These are phyloP conservation scores for Penicillium psychrofluorescens DNA, from an alignment of 495 filamentous ascomycete genomes.

Conservation along the genomic window DNA sequence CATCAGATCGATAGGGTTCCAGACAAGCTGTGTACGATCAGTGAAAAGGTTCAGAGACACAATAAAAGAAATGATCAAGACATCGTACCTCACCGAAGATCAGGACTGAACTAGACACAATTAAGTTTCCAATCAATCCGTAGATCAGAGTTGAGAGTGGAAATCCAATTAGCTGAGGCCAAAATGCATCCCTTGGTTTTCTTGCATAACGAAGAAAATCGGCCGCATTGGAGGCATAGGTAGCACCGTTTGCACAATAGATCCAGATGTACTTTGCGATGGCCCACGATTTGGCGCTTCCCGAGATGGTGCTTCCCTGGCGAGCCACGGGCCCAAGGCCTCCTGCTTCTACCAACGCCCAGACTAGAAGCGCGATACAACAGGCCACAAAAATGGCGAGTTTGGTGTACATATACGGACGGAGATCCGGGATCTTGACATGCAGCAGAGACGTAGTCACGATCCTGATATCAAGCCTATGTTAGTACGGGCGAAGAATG, in stretches of 20 bases:
- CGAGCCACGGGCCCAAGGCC: conserved; percentile 9
- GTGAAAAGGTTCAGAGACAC: too few relatives aligned
- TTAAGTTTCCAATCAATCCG: conserved; percentile 5
- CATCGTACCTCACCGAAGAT: too few relatives aligned
- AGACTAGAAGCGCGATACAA: conserved; percentile 25
- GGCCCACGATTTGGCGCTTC: neutral
- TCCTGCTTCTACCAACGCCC: conserved; percentile 23
- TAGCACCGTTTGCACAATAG: conserved; percentile 28
- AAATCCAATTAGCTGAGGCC: conserved; percentile 8
- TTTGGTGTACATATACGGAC: too few relatives aligned
- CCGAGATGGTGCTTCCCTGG: too few relatives aligned
- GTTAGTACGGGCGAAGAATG: too few relatives aligned
- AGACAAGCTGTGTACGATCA: too few relatives aligned
- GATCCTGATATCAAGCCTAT: too few relatives aligned
- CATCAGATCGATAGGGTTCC: too few relatives aligned
- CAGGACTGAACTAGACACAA: conserved; percentile 4
- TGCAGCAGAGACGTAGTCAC: too few relatives aligned
- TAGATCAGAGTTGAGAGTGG: neutral
- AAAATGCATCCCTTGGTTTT: conserved; percentile 25
- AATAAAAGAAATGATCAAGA: too few relatives aligned
- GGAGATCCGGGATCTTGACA: too few relatives aligned
- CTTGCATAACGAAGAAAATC: conserved; percentile 32
- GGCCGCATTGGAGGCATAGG: conserved; percentile 44
- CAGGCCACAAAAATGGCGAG: conserved; percentile 11
- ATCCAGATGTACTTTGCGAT: conserved; percentile 29